phyloP scores from a whole-genome alignment of 1,284 basidiomycete species.

The Earliella scabrosa region DNA sequence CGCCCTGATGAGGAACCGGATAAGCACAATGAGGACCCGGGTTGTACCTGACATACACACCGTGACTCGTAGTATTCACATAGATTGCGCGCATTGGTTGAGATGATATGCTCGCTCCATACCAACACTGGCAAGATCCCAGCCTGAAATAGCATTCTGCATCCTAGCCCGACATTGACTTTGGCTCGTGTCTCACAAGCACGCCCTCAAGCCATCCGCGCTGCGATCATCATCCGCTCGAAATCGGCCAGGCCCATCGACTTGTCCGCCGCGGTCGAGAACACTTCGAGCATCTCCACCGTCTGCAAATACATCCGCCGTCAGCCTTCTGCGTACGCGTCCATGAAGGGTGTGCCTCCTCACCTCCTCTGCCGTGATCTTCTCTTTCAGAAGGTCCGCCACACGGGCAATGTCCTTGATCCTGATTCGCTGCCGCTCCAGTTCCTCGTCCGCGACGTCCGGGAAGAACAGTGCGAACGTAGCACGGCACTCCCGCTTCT shows the following conservation, averaged over 20 bases:
- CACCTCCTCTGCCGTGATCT: slow-evolving; percentile 72
- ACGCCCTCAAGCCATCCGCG: slow-evolving; percentile 45
- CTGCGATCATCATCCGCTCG: slow-evolving; percentile 68
- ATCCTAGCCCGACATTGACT: too few relatives aligned
- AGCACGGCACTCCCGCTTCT: slow-evolving; percentile 55
- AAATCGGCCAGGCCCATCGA: slow-evolving; percentile 72
- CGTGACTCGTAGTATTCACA: too few relatives aligned
- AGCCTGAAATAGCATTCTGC: too few relatives aligned
- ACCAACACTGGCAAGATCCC: too few relatives aligned
- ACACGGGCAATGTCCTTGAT: slow-evolving; percentile 66
- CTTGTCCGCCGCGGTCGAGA: slow-evolving; percentile 69
- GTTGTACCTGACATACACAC: too few relatives aligned
- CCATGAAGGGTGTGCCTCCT: slow-evolving; percentile 21
- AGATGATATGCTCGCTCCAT: too few relatives aligned
- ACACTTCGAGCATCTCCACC: slow-evolving; percentile 73
- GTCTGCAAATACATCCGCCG: too few relatives aligned
- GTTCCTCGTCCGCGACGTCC: slow-evolving; percentile 40
- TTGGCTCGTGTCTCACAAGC: too few relatives aligned
- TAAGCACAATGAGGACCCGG: too few relatives aligned
- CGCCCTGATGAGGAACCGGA: too few relatives aligned
- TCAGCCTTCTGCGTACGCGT: too few relatives aligned
- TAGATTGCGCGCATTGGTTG: too few relatives aligned
- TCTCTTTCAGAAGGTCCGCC: slow-evolving; percentile 64
- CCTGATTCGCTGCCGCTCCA: slow-evolving; percentile 56
- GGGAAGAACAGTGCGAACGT: slow-evolving; percentile 77